These are phyloP conservation scores for Epithemia pelagica DNA, from an alignment of 108 stramenopile species.

Conservation along the genomic window DNA sequence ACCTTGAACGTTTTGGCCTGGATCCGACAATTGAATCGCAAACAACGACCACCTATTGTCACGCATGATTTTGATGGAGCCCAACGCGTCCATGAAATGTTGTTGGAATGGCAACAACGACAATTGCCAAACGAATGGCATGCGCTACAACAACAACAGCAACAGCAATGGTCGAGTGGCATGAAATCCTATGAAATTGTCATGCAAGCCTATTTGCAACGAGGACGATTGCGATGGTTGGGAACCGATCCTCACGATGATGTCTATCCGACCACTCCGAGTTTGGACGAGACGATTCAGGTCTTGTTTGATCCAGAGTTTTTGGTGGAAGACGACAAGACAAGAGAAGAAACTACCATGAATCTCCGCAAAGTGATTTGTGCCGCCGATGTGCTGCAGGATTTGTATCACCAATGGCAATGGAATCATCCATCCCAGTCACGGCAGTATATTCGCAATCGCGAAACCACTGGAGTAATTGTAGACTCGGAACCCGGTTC, in stretches of 20 bases:
- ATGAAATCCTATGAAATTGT: constrained; percentile 28
- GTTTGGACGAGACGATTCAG: constrained; percentile 2
- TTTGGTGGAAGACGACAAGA: not conserved
- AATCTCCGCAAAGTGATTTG: no score
- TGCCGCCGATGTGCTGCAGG: not conserved
- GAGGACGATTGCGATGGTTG: constrained; percentile 38
- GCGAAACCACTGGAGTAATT: not conserved
- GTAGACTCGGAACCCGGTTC: not conserved
- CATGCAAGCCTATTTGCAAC: constrained; percentile 22
- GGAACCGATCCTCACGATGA: no score
- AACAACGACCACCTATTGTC: not conserved
- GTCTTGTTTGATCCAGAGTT: not conserved
- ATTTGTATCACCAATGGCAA: not conserved
- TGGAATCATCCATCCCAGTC: not conserved
- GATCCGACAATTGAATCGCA: not conserved
- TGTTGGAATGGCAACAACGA: not conserved
- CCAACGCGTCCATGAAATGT: not conserved
- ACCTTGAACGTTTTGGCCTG: no score
- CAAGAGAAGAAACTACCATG: not conserved
- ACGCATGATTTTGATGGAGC: not conserved
- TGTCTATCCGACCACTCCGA: not conserved
- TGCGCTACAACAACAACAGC: not conserved
- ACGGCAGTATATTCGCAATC: not conserved
- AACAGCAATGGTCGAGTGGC: no score
- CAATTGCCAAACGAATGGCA: no score